phyloP scores from a whole-genome alignment of 768 basidiomycete species.

The Gloeopeniophorella convolvens region DNA sequence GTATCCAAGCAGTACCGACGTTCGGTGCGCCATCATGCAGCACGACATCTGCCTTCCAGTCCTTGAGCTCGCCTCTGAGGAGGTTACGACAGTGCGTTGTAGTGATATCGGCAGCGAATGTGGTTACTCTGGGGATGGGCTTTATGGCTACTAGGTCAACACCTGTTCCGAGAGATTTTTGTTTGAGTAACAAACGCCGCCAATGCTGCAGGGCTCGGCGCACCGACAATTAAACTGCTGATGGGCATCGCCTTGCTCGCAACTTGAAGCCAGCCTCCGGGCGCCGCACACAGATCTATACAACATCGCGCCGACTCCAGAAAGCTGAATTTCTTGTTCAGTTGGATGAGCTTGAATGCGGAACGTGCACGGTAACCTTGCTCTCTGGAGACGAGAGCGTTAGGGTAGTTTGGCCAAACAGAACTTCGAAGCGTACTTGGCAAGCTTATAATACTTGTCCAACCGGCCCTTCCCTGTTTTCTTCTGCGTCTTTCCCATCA shows the following conservation, averaged over 20 bases:
- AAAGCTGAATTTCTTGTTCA: slow-evolving; percentile 96
- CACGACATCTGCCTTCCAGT: slow-evolving; percentile 98
- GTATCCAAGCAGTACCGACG: slow-evolving; percentile 98
- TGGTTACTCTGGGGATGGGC: slow-evolving; percentile 87
- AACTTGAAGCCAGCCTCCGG: slow-evolving; percentile 98
- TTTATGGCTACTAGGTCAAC: slow-evolving; percentile 96
- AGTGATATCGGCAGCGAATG: slow-evolving; percentile 93
- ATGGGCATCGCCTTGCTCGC: slow-evolving; percentile 96
- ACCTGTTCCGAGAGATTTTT: slow-evolving; percentile 38
- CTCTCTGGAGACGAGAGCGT: slow-evolving; percentile 50
- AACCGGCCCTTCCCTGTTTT: slow-evolving; percentile 95
- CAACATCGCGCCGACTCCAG: slow-evolving; percentile 85
- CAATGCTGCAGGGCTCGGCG: slow-evolving; percentile 25
- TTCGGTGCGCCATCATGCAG: slow-evolving; percentile 99
- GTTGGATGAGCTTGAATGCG: slow-evolving; percentile 96
- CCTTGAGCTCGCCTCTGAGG: slow-evolving; percentile 83
- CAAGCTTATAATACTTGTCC: slow-evolving; percentile 96
- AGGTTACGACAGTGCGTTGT: slow-evolving; percentile 84
- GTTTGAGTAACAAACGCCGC: background rate
- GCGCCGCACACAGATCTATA: slow-evolving; percentile 97
- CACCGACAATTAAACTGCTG: slow-evolving; percentile 87
- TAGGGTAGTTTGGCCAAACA: slow-evolving; percentile 5
- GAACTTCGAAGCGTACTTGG: slow-evolving; percentile 48
- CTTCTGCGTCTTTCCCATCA: slow-evolving; percentile 58
- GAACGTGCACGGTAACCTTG: slow-evolving; percentile 99